Evolutionary conservation across 345 rosid genomes (phyloP).

Genomic region (Kandelia obovata): DNA sequence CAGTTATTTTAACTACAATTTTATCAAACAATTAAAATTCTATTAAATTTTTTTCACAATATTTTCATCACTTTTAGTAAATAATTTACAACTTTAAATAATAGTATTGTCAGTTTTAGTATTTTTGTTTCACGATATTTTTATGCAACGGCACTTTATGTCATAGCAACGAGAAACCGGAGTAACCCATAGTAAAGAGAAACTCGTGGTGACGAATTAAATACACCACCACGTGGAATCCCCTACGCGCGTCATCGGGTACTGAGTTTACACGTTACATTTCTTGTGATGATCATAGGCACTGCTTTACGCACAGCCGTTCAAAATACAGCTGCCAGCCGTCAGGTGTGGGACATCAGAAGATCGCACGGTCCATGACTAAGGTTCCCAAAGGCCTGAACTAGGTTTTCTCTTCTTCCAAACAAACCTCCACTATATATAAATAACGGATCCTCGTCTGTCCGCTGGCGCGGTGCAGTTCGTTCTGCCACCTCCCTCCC

Average conservation of each 20-base stretch:
- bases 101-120: no score
- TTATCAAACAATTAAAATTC: no score
- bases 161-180: no score
- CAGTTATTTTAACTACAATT: no score
- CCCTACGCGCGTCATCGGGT: not conserved
- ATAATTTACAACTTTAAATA: no score
- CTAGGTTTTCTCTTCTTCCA: constrained; percentile 34
- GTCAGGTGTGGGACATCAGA: not conserved
- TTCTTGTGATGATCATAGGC: not conserved
- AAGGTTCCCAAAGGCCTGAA: not conserved
- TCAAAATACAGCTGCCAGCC: not conserved
- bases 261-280: not conserved
- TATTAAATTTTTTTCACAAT: no score
- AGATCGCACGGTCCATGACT: constrained; percentile 27
- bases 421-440: constrained; percentile 25
- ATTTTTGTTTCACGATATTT: no score
- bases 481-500: constrained; percentile 44
- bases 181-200: no score
- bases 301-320: not conserved
- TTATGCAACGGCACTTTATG: no score
- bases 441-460: constrained; percentile 4
- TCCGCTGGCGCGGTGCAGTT: constrained; percentile 48
- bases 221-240: not conserved
- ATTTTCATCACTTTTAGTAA: no score
- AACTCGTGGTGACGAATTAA: no score